These are phyloP conservation scores for Pseudocercospora ulei DNA, from an alignment of 2,329 filamentous ascomycete genomes.

Conservation along the genomic window DNA sequence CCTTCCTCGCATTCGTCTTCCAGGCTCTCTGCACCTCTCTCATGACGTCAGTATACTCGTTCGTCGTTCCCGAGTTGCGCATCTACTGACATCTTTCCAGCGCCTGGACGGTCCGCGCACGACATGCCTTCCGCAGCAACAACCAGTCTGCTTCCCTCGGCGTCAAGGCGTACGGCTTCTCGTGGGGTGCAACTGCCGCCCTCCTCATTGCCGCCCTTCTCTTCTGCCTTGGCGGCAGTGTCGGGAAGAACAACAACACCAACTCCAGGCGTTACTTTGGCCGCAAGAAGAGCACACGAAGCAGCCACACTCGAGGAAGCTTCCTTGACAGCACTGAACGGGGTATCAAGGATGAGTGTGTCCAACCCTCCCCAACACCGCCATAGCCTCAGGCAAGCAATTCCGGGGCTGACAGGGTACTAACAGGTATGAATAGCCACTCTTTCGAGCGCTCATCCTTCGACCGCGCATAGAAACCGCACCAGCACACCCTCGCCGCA, in stretches of 20 bases:
- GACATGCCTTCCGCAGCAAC: conserved; percentile 52
- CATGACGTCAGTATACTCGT: conserved; percentile 57
- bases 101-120: conserved; percentile 59
- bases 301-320: conserved; percentile 43
- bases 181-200: conserved; percentile 60
- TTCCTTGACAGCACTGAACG: conserved; percentile 49
- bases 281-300: conserved; percentile 43
- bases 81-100: conserved; percentile 36
- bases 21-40: conserved; percentile 56
- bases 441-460: conserved; percentile 7
- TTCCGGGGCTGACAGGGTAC: conserved; percentile 2
- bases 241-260: conserved; percentile 40
- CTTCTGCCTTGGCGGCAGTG: conserved; percentile 54
- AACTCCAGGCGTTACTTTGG: conserved; percentile 40
- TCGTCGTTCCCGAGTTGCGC: neutral
- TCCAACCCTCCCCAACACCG: conserved; percentile 35
- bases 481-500: neutral
- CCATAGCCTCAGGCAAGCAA: conserved; percentile 4
- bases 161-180: conserved; percentile 62
- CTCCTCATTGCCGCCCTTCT: conserved; percentile 58
- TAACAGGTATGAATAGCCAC: conserved; percentile 12
- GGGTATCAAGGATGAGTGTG: conserved; percentile 62
- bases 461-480: conserved; percentile 6
- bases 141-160: conserved; percentile 54
- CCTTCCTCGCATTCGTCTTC: conserved; percentile 57